Percentiles rank a stretch among this genome's conserved stretches.
These are phyloP conservation scores for Mycosphaerella sp. DNA, from an alignment of 2,329 filamentous ascomycete genomes.

Conservation along the genomic window DNA sequence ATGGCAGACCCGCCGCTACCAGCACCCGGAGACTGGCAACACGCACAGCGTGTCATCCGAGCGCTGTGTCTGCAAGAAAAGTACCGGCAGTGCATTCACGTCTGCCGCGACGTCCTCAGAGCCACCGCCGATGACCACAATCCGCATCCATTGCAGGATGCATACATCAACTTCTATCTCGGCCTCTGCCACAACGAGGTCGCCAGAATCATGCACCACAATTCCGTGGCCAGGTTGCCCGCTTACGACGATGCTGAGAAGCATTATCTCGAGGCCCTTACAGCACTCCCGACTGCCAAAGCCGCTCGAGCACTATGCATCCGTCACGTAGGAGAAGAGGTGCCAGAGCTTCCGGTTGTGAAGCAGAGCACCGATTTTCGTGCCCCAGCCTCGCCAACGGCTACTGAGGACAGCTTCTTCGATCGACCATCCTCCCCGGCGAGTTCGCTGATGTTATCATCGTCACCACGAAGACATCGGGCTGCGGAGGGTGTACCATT, in stretches of 20 bases:
- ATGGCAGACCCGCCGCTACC: conserved; percentile 1
- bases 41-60: conserved; percentile 30
- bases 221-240: conserved; percentile 41
- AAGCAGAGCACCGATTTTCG: not conserved
- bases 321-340: not conserved
- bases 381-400: conserved; percentile 7
- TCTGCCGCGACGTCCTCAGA: conserved; percentile 27
- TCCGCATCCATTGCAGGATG: conserved; percentile 21
- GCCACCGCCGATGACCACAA: conserved; percentile 5
- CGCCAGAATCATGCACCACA: conserved; percentile 43
- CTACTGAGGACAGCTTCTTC: conserved; percentile 1
- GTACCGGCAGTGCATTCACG: conserved; percentile 32
- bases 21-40: not conserved
- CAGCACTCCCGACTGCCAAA: conserved; percentile 23
- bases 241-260: conserved; percentile 39
- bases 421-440: conserved; percentile 5
- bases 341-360: conserved; percentile 5
- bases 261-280: conserved; percentile 33
- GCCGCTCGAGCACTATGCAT: conserved; percentile 15
- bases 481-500: not conserved
- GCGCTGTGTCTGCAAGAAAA: conserved; percentile 26
- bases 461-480: conserved; percentile 2
- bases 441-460: conserved; percentile 12
- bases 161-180: conserved; percentile 44
- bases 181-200: conserved; percentile 44